Evolutionary conservation across 768 basidiomycete genomes (phyloP).

Genomic region (Phanerodontia chrysosporium): DNA sequence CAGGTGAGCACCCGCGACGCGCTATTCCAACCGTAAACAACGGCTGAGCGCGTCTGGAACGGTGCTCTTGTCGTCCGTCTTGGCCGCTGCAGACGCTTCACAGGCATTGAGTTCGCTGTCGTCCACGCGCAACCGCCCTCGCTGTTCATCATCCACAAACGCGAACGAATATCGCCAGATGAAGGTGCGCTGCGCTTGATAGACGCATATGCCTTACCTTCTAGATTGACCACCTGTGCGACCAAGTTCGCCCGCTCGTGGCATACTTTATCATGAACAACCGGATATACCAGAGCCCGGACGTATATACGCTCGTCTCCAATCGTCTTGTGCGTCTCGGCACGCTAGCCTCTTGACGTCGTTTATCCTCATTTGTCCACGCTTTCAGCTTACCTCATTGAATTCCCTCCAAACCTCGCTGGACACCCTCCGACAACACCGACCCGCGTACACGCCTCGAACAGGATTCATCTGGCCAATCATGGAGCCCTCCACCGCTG

Average conservation of each 20-base stretch:
- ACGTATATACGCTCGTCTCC: conserved; percentile 78
- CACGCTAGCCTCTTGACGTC: not conserved
- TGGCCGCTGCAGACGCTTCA: conserved; percentile 59
- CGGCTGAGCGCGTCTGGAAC: conserved; percentile 7
- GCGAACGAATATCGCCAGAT: conserved; percentile 77
- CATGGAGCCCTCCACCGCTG: conserved; percentile 46
- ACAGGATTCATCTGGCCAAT: conserved; percentile 87
- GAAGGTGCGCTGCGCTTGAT: conserved; percentile 51
- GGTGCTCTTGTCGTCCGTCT: not conserved
- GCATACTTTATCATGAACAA: conserved; percentile 88
- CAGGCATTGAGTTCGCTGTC: conserved; percentile 82
- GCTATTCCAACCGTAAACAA: not conserved
- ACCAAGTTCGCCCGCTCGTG: conserved; percentile 66
- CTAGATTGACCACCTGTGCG: conserved; percentile 1
- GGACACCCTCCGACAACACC: conserved; percentile 63
- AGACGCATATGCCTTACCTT: not conserved
- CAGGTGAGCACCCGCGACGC: conserved; percentile 45
- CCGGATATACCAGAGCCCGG: conserved; percentile 84
- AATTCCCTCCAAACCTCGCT: conserved; percentile 74
- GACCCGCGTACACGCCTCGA: conserved; percentile 81
- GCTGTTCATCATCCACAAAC: conserved; percentile 87
- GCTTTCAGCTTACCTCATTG: conserved; percentile 57
- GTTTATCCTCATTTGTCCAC: not conserved
- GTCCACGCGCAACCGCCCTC: conserved; percentile 77
- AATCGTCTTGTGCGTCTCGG: conserved; percentile 66